Base-by-base conservation (phyloP, 352 stramenopile species). In the Phytophthora tentaculata region DNA sequence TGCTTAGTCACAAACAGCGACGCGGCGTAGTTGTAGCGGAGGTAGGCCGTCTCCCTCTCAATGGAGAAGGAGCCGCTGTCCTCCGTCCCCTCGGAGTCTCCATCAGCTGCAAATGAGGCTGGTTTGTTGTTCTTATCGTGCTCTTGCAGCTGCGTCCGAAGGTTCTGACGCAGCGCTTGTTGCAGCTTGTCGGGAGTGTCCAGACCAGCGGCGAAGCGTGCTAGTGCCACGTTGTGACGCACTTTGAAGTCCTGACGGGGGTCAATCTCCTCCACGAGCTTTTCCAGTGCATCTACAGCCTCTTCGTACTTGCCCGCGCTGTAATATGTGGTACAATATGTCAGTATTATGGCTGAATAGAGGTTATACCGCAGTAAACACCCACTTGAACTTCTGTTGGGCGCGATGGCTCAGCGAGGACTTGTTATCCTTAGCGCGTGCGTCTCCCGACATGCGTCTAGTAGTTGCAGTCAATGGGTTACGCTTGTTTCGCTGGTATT, bases 1-100 rank as follows among this genome's bases (percentile, higher is more conserved):
- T 98, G 90, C 75, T 97, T 97, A 62, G 89, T 79, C 58, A 95
- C 73, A 59, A 97, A 97, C 44, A 97, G 74, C 23, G 85, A 74
- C 6, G 89, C 90, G 3, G 91, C 90, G 23, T 94, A 82, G 61
- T 98, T 98, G 85, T 97, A 98, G 20, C 95, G 90, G 17, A 97
- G 73, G 37, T 96, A 94, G 14, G 91, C 84, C 47, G 81, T 67
- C 64, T 97, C 91, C 19, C 89, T 89, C 69, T 97, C 90, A 26
- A 95, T 81, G 28, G 86, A 91, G 22, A 87, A 80, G 16, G 63
- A 62, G 0, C 52, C 59, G n/a, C 60, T 76, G 22, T 69, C 61
- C 22, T 72, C 61, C 8, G 13, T 74, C 60, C 32, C 73, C 70
- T 68, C 77, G 5, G 55, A 69, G 6, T 57, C 71, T 53, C 45